phyloP scores from a whole-genome alignment of 176 grass and related monocot species.

The Phragmites australis region DNA sequence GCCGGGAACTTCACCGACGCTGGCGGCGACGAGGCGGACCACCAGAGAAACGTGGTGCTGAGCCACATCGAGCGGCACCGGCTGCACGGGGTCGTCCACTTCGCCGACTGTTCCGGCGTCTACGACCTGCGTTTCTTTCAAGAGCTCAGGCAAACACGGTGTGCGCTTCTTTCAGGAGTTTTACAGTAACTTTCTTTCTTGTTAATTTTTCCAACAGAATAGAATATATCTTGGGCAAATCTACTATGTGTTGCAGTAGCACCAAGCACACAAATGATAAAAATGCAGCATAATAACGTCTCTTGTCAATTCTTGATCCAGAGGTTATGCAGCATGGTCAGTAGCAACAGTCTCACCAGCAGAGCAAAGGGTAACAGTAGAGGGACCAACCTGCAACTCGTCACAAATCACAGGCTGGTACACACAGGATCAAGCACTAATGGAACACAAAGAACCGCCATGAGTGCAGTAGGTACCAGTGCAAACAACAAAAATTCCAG shows the following conservation, averaged over 20 bases:
- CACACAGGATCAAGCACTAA: slow-evolving; percentile 33
- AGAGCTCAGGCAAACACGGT: slow-evolving; percentile 54
- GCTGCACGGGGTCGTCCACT: slow-evolving; percentile 55
- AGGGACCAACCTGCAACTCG: slow-evolving; percentile 54
- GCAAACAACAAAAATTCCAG: slow-evolving; percentile 9
- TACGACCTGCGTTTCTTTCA: slow-evolving; percentile 63
- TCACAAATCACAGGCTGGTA: slow-evolving; percentile 59
- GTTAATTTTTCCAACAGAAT: neutral
- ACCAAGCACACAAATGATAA: neutral
- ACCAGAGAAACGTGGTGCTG: slow-evolving; percentile 55
- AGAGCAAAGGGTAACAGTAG: slow-evolving; percentile 36
- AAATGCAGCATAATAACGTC: neutral
- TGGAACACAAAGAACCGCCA: neutral
- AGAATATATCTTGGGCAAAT: neutral
- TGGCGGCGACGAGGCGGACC: neutral
- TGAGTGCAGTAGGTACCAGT: neutral
- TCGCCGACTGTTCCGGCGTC: slow-evolving; percentile 38
- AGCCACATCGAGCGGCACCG: slow-evolving; percentile 55
- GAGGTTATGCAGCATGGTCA: slow-evolving; percentile 62
- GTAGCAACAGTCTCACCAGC: slow-evolving; percentile 38
- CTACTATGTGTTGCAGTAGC: neutral
- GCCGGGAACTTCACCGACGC: slow-evolving; percentile 31
- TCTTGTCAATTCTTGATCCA: slow-evolving; percentile 28
- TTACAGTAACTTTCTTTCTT: neutral
- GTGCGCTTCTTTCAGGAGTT: neutral